Evolutionary conservation across 805 yeast species (phyloP).

Genomic region (Clavispora santaluciae): DNA sequence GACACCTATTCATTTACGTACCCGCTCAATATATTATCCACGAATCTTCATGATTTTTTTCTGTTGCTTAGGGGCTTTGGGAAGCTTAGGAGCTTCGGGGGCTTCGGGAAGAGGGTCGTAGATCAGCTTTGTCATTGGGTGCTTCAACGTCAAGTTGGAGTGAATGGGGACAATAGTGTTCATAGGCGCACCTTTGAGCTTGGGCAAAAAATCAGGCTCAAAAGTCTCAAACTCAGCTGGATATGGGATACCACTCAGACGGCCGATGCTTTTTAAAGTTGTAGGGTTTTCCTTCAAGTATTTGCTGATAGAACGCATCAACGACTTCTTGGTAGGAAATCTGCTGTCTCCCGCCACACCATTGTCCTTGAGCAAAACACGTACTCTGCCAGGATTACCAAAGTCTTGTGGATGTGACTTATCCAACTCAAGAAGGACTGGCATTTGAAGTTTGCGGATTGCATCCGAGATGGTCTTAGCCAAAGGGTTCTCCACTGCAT

Average conservation of each 20-base stretch:
- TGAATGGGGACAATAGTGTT: constrained; percentile 85
- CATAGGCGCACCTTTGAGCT: constrained; percentile 83
- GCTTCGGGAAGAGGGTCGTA: constrained; percentile 51
- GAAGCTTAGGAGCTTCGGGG: constrained; percentile 29
- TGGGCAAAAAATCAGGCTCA: constrained; percentile 58
- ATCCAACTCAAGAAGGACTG: constrained; percentile 63
- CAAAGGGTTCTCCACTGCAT: constrained; percentile 81
- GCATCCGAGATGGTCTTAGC: constrained; percentile 83
- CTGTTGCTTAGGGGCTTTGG: constrained; percentile 38
- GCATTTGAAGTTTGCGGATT: constrained; percentile 35
- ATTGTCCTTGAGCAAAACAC: constrained; percentile 57
- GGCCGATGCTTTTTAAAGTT: constrained; percentile 49
- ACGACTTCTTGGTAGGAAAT: constrained; percentile 51
- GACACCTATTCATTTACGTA: neutral
- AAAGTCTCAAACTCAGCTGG: constrained; percentile 57
- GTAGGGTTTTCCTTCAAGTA: constrained; percentile 68
- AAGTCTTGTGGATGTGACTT: constrained; percentile 94
- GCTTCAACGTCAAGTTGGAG: constrained; percentile 73
- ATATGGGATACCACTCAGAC: constrained; percentile 50
- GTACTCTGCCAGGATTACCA: constrained; percentile 96
- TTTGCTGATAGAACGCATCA: constrained; percentile 55
- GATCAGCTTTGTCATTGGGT: constrained; percentile 72
- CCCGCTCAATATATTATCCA: constrained; percentile 26
- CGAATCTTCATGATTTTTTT: constrained; percentile 61
- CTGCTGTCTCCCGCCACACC: constrained; percentile 39